These are phyloP conservation scores for Lactarius psammicola DNA, from an alignment of 768 basidiomycete species.

Conservation along the genomic window DNA sequence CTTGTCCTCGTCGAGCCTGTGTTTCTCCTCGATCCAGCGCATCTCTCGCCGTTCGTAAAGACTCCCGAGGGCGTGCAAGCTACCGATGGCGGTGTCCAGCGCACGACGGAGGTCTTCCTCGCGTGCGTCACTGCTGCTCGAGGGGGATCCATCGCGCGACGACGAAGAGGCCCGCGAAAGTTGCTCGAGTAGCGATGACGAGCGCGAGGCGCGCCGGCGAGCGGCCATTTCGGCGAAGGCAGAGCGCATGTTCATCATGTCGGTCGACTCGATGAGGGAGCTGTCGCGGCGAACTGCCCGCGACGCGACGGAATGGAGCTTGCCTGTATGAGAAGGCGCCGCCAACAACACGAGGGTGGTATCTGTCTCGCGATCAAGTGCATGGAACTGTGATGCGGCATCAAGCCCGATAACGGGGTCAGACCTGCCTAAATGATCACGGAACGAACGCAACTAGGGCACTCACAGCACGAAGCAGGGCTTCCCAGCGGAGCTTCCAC, in stretches of 20 bases:
- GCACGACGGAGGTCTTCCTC: conserved; percentile 69
- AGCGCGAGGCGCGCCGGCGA: conserved; percentile 50
- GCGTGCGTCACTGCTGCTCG: conserved; percentile 43
- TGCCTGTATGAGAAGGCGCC: conserved; percentile 69
- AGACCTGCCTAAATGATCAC: conserved; percentile 36
- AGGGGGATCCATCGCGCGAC: conserved; percentile 56
- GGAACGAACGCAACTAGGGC: neutral
- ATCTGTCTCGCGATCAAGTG: conserved; percentile 77
- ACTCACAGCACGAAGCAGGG: conserved; percentile 66
- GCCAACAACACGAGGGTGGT: conserved; percentile 73
- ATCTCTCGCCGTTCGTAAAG: conserved; percentile 70
- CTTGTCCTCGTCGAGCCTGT: conserved; percentile 60
- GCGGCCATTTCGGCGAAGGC: conserved; percentile 60
- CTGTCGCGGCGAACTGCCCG: conserved; percentile 65
- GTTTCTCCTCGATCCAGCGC: conserved; percentile 71
- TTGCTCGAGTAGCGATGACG: conserved; percentile 49
- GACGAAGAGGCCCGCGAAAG: conserved; percentile 42
- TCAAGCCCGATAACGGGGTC: conserved; percentile 31
- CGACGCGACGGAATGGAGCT: conserved; percentile 61
- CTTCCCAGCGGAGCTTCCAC: conserved; percentile 78
- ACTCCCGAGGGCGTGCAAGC: conserved; percentile 56
- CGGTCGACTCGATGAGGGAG: conserved; percentile 44
- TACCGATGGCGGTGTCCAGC: conserved; percentile 64
- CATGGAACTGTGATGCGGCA: conserved; percentile 58
- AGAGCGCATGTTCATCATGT: conserved; percentile 52